These are phyloP conservation scores for Parachaetomium inaequale DNA, from an alignment of 495 filamentous ascomycete genomes.

Conservation along the genomic window DNA sequence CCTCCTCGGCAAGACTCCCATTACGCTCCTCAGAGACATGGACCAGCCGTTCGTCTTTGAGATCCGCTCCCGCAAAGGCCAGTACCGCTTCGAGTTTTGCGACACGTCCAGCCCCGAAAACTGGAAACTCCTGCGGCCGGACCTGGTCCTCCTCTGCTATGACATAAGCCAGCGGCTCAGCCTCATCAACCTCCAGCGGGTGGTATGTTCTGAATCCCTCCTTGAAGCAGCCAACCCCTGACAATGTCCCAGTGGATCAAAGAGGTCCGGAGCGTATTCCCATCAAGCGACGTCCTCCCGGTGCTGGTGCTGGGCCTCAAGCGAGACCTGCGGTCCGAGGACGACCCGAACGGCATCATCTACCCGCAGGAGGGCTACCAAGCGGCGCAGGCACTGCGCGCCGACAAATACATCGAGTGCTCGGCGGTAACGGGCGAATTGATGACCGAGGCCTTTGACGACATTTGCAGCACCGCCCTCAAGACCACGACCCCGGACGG, in stretches of 20 bases:
- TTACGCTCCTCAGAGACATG: slow-evolving; percentile 63
- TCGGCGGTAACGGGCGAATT: slow-evolving; percentile 84
- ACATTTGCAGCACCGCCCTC: slow-evolving; percentile 68
- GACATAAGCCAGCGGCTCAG: slow-evolving; percentile 67
- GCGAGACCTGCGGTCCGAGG: slow-evolving; percentile 65
- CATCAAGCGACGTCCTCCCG: slow-evolving; percentile 56
- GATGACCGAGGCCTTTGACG: slow-evolving; percentile 66
- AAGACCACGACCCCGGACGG: slow-evolving; percentile 51
- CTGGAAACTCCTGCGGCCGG: slow-evolving; percentile 68
- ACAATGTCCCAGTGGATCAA: slow-evolving; percentile 59
- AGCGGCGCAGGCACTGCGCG: slow-evolving; percentile 76
- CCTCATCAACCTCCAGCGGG: slow-evolving; percentile 57
- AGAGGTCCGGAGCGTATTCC: slow-evolving; percentile 61
- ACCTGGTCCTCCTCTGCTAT: slow-evolving; percentile 76
- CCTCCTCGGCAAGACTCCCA: slow-evolving; percentile 35
- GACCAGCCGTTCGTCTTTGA: slow-evolving; percentile 85
- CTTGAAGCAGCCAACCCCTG: slow-evolving; percentile 14
- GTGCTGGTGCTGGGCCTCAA: slow-evolving; percentile 79
- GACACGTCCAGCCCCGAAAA: slow-evolving; percentile 73
- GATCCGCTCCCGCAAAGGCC: slow-evolving; percentile 55
- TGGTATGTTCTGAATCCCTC: slow-evolving; percentile 41
- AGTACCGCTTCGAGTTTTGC: slow-evolving; percentile 71
- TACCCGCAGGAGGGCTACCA: slow-evolving; percentile 69
- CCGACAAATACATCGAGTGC: slow-evolving; percentile 87
- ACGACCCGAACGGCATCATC: slow-evolving; percentile 63